phyloP scores from a whole-genome alignment of 2,329 filamentous ascomycete genomes.

The Fusarium sp. region DNA sequence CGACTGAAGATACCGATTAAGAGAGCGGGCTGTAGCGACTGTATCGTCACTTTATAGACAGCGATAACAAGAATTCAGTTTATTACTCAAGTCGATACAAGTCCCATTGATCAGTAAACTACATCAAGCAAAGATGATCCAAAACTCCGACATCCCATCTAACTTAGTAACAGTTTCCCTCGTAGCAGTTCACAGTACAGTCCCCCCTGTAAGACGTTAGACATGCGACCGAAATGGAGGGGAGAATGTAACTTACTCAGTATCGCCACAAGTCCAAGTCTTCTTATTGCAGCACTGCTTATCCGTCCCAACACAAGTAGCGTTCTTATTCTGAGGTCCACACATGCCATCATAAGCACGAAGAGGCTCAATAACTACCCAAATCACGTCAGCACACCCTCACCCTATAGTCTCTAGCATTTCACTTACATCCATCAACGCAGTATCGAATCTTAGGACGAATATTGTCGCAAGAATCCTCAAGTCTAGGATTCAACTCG shows the following conservation, averaged over 20 bases:
- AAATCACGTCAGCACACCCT: not conserved
- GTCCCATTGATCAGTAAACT: not conserved
- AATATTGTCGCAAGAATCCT: slow-evolving; percentile 3
- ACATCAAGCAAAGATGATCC: not conserved
- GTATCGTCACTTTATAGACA: accelerated
- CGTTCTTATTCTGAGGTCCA: slow-evolving; percentile 13
- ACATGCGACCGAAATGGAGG: no score
- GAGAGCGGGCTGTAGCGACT: not conserved
- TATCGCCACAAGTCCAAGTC: slow-evolving; percentile 27
- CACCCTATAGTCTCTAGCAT: no score
- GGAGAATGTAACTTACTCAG: not conserved
- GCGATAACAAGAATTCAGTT: not conserved
- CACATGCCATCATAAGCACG: slow-evolving; percentile 10
- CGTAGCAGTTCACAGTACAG: slow-evolving; percentile 11
- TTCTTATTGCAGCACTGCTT: slow-evolving; percentile 26
- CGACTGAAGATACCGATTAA: no score
- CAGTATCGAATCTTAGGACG: slow-evolving; percentile 17
- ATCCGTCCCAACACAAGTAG: slow-evolving; percentile 23
- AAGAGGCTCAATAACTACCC: not conserved
- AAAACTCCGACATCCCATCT: not conserved
- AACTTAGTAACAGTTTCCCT: slow-evolving; percentile 5
- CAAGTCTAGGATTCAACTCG: slow-evolving; percentile 12
- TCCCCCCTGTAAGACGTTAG: slow-evolving; percentile 1
- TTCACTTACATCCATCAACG: slow-evolving; percentile 16
- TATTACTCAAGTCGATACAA: not conserved